Conservation (phyloP, 1,284 basidiomycete genomes). For the Caloboletus firmus region DNA sequence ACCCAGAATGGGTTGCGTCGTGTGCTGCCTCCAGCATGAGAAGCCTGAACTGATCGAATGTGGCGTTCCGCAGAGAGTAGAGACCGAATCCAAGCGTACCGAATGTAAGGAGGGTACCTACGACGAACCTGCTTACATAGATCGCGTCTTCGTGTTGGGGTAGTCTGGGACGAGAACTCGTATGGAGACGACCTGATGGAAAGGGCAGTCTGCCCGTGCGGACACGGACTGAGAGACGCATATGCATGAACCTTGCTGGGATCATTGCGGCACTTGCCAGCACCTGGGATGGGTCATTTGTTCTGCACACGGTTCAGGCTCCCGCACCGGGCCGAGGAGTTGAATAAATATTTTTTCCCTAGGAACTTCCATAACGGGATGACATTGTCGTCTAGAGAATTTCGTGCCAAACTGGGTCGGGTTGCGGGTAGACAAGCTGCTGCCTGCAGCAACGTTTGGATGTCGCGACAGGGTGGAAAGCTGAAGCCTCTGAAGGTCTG, state of each 20-base stretch:
- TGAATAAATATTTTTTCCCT: not conserved
- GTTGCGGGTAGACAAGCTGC: not conserved
- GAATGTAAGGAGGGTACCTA: slow-evolving; percentile 23
- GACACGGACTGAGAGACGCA: not conserved
- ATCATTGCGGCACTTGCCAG: not conserved
- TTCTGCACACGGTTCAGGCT: not conserved
- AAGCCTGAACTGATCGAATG: slow-evolving; percentile 1
- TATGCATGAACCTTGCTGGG: not conserved
- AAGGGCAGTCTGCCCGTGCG: not conserved
- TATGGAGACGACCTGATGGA: not conserved
- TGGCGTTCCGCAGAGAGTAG: slow-evolving; percentile 11
- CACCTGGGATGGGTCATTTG: not conserved
- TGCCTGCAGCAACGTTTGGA: slow-evolving; percentile 26
- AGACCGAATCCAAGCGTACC: slow-evolving; percentile 22
- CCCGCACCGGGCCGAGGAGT: not conserved
- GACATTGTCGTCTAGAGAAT: not conserved
- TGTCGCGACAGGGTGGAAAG: slow-evolving; percentile 81
- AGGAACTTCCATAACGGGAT: slow-evolving; percentile 7
- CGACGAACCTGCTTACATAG: slow-evolving; percentile 12
- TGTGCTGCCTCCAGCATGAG: slow-evolving; percentile 1
- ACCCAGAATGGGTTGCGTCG: not conserved
- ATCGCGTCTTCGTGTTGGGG: not conserved
- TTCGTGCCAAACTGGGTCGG: slow-evolving; percentile 4
- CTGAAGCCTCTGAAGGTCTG: slow-evolving; percentile 71
- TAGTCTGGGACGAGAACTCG: not conserved